phyloP scores from a whole-genome alignment of 306 rosid genomes.

The Malus asiatica region DNA sequence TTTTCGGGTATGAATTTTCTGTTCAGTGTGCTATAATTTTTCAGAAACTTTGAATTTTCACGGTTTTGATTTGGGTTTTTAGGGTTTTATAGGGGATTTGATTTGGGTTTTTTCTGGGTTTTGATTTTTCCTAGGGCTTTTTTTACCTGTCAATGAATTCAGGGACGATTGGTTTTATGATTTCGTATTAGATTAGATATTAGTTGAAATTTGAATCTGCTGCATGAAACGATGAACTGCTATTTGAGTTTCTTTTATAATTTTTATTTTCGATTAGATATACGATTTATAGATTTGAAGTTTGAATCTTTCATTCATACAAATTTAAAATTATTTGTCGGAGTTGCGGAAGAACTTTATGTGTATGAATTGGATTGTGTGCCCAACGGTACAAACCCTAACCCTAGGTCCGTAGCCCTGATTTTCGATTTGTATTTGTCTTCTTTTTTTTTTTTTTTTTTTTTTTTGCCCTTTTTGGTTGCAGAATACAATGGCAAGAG shows the following conservation, averaged over 20 bases:
- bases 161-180: neutral
- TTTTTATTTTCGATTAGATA: neutral
- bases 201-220: neutral
- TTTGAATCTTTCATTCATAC: neutral
- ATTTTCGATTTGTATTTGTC: neutral
- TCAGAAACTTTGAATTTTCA: neutral
- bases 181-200: neutral
- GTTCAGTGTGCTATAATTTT: neutral
- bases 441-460: neutral
- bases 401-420: neutral
- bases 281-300: neutral
- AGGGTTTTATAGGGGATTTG: neutral
- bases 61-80: neutral
- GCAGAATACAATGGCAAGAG: slow-evolving; percentile 36
- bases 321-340: neutral
- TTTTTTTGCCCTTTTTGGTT: no score
- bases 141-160: neutral
- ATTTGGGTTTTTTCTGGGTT: neutral
- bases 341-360: neutral
- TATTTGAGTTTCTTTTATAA: neutral
- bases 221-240: neutral
- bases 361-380: neutral
- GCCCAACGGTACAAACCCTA: neutral
- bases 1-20: neutral
- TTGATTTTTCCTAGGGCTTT: neutral